A percentile compares a stretch with the other conserved stretches of the same genome.
Conservation (phyloP, 331 rosid genomes). For the Phaseolus coccineus region DNA sequence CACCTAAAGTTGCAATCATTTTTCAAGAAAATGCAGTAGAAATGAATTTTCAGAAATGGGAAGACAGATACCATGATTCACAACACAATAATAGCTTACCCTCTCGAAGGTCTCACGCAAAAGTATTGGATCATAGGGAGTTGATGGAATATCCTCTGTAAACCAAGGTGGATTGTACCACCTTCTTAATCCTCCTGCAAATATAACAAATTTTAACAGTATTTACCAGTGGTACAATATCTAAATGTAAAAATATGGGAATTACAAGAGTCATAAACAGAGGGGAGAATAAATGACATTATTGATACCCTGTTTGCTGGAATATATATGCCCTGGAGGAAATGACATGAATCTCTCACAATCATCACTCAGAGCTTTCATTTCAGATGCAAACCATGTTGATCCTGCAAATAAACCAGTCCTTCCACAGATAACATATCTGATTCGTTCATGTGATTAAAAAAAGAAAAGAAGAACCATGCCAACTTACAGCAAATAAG, state of each 20-base stretch:
- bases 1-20: slow-evolving; percentile 21
- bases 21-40: slow-evolving; percentile 36
- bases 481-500: slow-evolving; percentile 22
- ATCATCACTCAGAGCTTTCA: slow-evolving; percentile 96
- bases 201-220: slow-evolving; percentile 38
- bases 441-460: neutral
- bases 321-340: slow-evolving; percentile 96
- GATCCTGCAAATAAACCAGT: slow-evolving; percentile 71
- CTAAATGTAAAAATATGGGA: slow-evolving; percentile 1
- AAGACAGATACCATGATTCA: neutral
- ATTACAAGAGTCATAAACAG: slow-evolving; percentile 31
- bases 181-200: slow-evolving; percentile 84
- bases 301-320: slow-evolving; percentile 84
- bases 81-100: slow-evolving; percentile 52
- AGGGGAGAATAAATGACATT: slow-evolving; percentile 27
- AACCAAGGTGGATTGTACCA: slow-evolving; percentile 97
- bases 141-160: slow-evolving; percentile 70
- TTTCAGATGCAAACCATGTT: slow-evolving; percentile 95
- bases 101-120: slow-evolving; percentile 82
- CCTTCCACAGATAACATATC: slow-evolving; percentile 33
- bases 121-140: slow-evolving; percentile 68
- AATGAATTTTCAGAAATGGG: neutral
- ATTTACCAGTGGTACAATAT: neutral
- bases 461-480: slow-evolving; percentile 20
- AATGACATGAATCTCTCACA: slow-evolving; percentile 90